Evolutionary conservation across 1,139 yeast genomes (phyloP).

Genomic region (Debaryomycetaceae sp.): DNA sequence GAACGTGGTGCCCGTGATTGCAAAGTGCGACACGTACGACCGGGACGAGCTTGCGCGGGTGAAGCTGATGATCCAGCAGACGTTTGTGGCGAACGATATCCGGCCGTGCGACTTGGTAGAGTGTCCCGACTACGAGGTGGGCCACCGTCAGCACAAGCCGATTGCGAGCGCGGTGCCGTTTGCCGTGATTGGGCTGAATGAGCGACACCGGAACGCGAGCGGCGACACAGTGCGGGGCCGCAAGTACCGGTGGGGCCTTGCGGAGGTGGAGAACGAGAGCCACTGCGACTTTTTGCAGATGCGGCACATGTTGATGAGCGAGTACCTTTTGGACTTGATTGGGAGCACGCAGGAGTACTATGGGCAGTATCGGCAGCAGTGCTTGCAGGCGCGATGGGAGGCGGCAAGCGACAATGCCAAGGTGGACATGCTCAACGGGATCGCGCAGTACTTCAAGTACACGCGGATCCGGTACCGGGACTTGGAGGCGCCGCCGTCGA

Average conservation of each 20-base stretch:
- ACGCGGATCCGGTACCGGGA: neutral
- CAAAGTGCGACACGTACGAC: slow-evolving; percentile 65
- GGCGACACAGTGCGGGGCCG: slow-evolving; percentile 49
- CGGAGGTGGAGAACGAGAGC: slow-evolving; percentile 53
- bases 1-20: slow-evolving; percentile 65
- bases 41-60: slow-evolving; percentile 24
- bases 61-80: slow-evolving; percentile 33
- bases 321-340: slow-evolving; percentile 50
- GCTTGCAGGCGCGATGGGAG: slow-evolving; percentile 30
- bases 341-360: slow-evolving; percentile 46
- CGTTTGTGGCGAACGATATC: slow-evolving; percentile 39
- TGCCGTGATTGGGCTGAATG: slow-evolving; percentile 46
- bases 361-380: slow-evolving; percentile 38
- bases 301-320: slow-evolving; percentile 39
- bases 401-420: neutral
- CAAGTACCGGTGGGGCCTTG: slow-evolving; percentile 62
- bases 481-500: neutral
- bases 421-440: neutral
- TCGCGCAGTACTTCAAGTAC: neutral
- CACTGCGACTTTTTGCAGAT: slow-evolving; percentile 58
- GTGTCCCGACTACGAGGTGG: slow-evolving; percentile 23
- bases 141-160: slow-evolving; percentile 1
- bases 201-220: slow-evolving; percentile 13
- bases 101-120: slow-evolving; percentile 44
- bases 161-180: slow-evolving; percentile 40